phyloP scores from a whole-genome alignment of 2,329 filamentous ascomycete species.

The Dendryphion nanum region DNA sequence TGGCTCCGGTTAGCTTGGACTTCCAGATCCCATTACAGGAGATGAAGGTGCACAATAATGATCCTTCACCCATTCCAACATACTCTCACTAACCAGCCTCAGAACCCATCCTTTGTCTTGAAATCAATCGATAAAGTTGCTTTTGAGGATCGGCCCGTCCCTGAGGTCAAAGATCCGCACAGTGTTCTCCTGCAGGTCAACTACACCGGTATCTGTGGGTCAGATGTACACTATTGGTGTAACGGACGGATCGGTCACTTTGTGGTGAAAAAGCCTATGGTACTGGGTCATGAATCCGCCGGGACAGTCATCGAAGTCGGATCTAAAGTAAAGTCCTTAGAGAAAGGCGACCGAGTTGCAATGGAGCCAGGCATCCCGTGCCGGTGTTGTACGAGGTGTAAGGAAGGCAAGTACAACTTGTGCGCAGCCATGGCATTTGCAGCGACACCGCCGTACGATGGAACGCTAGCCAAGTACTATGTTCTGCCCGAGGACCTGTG shows the following conservation, averaged over 20 bases:
- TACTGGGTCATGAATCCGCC: slow-evolving; percentile 24
- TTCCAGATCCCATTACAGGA: neutral
- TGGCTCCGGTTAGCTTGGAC: neutral
- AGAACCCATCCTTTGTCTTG: neutral
- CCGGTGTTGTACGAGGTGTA: slow-evolving; percentile 14
- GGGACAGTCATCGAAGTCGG: slow-evolving; percentile 22
- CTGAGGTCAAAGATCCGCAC: neutral
- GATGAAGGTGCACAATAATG: neutral
- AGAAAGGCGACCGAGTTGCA: slow-evolving; percentile 26
- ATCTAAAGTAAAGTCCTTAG: slow-evolving; percentile 18
- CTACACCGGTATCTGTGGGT: neutral
- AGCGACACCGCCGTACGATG: slow-evolving; percentile 18
- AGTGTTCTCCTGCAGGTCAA: neutral
- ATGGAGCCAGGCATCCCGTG: slow-evolving; percentile 25
- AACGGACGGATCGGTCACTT: neutral
- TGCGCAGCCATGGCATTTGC: slow-evolving; percentile 23
- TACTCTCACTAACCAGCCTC: neutral
- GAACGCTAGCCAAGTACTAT: slow-evolving; percentile 17
- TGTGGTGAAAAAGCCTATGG: neutral
- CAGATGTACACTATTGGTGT: neutral
- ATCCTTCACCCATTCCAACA: neutral
- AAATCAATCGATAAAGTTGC: neutral
- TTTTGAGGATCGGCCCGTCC: neutral
- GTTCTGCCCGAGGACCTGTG: slow-evolving; percentile 22
- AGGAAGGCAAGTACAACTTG: slow-evolving; percentile 19